Evolutionary conservation across 192 early-diverging fungal species (phyloP), one percentile per base, ranked within the genome.

Genomic region (Coemansia sp.): DNA sequence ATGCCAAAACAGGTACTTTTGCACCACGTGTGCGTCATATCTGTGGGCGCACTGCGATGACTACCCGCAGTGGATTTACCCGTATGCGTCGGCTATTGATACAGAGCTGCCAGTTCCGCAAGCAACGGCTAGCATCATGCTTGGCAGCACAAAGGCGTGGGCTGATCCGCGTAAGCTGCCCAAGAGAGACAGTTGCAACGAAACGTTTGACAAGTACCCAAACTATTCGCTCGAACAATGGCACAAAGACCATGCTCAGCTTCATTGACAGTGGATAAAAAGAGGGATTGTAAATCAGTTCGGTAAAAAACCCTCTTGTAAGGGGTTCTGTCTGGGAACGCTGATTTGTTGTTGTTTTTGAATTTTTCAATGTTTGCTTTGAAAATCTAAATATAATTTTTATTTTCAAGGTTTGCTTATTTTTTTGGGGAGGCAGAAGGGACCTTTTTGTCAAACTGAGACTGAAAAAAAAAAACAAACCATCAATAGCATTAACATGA

Each of bases 61-160:
- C 18, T 69, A 53, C 35, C 56, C 57, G 34, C 39, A 67, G 34
- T 71, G 74, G 62, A 59, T 83, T 12, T 72, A 74, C 39, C 78
- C 78, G 60, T 83, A 81, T 73, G 86, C 87, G 0, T 82, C 76
- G 52, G 80, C 81, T 4, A 89, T 89, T 63, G 87, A 89, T 37
- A 85, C 84, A 0, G 75, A 71, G 49, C 69, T 89, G 49, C 84
- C 81, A 2, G 59, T 64, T 30, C 79, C 86, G 0, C 46, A 79
- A 39, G 42, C 39, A 0, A 61, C 60, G 3, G 23, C 66, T 18
- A 75, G 78, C 35, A 75, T 87, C n/a, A 83, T 83, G 79, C 48
- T 84, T 5, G 67, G 65, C 23, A 76, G 69, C 35, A 79, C 79
- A 4, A 56, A 75, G 5, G 46, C 81, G 28, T 87, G 88, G 85